Base-by-base conservation (phyloP, 352 stramenopile species). In the Globisporangium nodosum region DNA sequence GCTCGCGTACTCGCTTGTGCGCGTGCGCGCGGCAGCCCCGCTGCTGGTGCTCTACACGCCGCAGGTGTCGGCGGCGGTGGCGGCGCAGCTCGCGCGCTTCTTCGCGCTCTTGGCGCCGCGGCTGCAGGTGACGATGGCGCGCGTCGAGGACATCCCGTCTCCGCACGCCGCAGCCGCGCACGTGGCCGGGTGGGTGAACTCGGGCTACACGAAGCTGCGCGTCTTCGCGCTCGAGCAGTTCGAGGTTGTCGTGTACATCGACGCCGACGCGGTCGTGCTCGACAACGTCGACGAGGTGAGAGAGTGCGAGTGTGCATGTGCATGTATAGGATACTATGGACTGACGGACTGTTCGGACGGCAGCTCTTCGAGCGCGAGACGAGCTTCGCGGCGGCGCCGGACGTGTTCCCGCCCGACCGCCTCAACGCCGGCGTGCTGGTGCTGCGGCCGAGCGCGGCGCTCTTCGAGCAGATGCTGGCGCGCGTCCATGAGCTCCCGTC, bases 401-500 rank as follows among this genome's bases (percentile, higher is more conserved):
- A 95, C 65, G 72, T 95, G 15, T 90, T 94, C 52, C 81, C 85
- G n/a, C 86, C 86, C 0, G 77, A 95, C 60, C 73, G 79, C 15
- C 96, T 96, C 65, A 94, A 96, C 57, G 80, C 81, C 13, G 86
- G 85, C 21, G 87, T 96, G 20, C 51, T 90, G 49, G 71, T 96
- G 3, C 47, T 96, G 49, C 59, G 71, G 49, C 84, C 81, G 9
- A 80, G 54, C 39, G 50, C 49, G 55, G 21, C 61, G 30, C 61
- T 82, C 24, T 88, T 88, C 58, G 56, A 80, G 35, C 68, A 77
- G 21, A 76, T 96, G 68, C 58, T 90, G 42, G 47, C 43, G 27
- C 59, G 84, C 35, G 56, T 66, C 13, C 63, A 66, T 48, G 31
- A 61, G 8, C 58, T 89, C 6, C 65, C 62, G 33, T 91, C 79